Evolutionary conservation across 805 yeast genomes (phyloP), one percentile per base, ranked within the genome.

Genomic region (Cyberlindnera sargentensis): DNA sequence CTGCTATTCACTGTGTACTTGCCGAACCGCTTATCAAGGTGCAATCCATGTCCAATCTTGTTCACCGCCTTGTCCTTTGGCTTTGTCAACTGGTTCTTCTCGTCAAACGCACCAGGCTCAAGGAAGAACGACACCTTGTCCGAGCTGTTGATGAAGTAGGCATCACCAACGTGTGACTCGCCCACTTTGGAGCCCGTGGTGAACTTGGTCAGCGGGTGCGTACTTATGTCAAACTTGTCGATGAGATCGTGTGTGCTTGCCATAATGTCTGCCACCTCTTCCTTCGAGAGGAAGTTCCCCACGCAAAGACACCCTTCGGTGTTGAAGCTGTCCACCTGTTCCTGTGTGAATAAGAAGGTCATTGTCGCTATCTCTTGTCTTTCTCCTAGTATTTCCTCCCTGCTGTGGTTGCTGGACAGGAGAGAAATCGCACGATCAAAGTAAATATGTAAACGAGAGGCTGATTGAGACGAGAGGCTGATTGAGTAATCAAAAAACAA

Each of bases 41-140:
- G 95, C 11, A 85, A 60, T 1, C 85, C 87, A 56, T 85, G 95
- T 5, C 93, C 95, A 35, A 85, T 78, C 63, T 85, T 85, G 63
- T 85, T 85, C 56, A 85, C 70, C 1, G 90, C 75, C 47, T 61
- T 63, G 28, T 73, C 72, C 47, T 79, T 69, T 8, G 82, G 76
- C 53, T 66, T 73, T 26, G 59, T 61, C 48, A 84, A 65, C 24
- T 72, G 52, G n/a, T 84, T 84, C 2, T 62, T 45, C 8, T 51
- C 58, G 49, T 76, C 76, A 49, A 84, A 75, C 0, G 91, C 88
- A 52, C 76, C 85, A 3, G 76, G 76, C 52, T 84, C 95, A 48
- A 84, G 77, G 60, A 84, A 85, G 55, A 65, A 85, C 3, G 77
- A 70, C 4, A 85, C 68, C 47, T 84, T 83, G 53, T 84, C 84